phyloP scores from a whole-genome alignment of 1,139 yeast species.

The Komagataea norvegica region DNA sequence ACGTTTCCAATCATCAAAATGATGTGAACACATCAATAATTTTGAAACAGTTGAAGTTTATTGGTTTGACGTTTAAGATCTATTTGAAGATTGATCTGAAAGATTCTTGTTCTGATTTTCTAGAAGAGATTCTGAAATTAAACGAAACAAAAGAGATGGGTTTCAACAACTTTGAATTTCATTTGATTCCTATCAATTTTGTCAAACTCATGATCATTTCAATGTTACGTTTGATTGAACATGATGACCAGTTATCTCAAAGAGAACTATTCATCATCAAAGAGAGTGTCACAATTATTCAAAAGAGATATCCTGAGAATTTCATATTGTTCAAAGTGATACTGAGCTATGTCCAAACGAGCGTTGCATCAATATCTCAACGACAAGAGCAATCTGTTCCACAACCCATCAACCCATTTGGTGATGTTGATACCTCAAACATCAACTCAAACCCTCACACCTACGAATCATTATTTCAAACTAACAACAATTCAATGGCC shows the following conservation, averaged over 20 bases:
- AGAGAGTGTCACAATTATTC: slow-evolving; percentile 16
- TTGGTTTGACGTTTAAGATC: slow-evolving; percentile 21
- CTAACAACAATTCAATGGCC: neutral
- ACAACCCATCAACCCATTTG: neutral
- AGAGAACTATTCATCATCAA: slow-evolving; percentile 12
- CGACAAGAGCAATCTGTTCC: neutral
- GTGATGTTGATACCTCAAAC: neutral
- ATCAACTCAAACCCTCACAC: slow-evolving; percentile 3
- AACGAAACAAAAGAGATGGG: slow-evolving; percentile 23
- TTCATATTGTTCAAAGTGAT: slow-evolving; percentile 21
- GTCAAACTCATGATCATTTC: slow-evolving; percentile 21
- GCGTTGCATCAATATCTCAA: slow-evolving; percentile 2
- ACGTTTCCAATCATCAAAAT: slow-evolving; percentile 13
- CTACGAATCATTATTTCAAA: slow-evolving; percentile 12
- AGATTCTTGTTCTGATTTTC: slow-evolving; percentile 6
- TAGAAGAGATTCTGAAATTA: slow-evolving; percentile 11
- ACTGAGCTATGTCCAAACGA: slow-evolving; percentile 10
- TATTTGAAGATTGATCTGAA: slow-evolving; percentile 12
- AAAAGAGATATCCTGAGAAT: slow-evolving; percentile 26
- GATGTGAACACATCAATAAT: slow-evolving; percentile 5
- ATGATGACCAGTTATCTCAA: slow-evolving; percentile 1
- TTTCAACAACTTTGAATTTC: slow-evolving; percentile 25
- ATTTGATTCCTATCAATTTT: slow-evolving; percentile 25
- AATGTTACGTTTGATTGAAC: slow-evolving; percentile 15
- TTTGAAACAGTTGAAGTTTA: slow-evolving; percentile 19